A percentile compares a stretch with the other conserved stretches of the same genome.
phyloP scores from a whole-genome alignment of 2,329 filamentous ascomycete genomes.

The Graphium sp. region DNA sequence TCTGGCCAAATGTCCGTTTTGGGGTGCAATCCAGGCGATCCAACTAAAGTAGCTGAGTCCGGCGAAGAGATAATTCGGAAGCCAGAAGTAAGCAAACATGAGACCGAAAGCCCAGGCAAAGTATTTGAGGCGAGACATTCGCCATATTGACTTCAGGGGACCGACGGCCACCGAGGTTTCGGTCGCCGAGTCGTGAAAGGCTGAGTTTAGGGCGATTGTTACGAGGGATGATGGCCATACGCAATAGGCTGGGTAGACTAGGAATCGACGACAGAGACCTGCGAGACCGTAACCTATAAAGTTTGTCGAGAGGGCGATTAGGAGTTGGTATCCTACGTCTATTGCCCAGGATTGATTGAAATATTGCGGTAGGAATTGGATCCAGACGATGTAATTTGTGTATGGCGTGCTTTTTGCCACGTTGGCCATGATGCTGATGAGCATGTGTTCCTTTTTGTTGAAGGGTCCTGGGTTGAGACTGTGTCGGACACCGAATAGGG shows the following conservation, averaged over 20 bases:
- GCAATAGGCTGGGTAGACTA: slow-evolving; percentile 36
- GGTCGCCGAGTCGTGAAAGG: slow-evolving; percentile 27
- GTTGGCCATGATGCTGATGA: slow-evolving; percentile 47
- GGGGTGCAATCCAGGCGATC: slow-evolving; percentile 37
- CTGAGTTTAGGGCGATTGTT: slow-evolving; percentile 34
- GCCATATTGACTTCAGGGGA: slow-evolving; percentile 24
- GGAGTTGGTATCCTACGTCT: slow-evolving; percentile 34
- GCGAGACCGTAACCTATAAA: slow-evolving; percentile 43
- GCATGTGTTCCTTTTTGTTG: slow-evolving; percentile 43
- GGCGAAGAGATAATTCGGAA: slow-evolving; percentile 36
- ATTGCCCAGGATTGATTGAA: slow-evolving; percentile 37
- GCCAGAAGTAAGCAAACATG: slow-evolving; percentile 43
- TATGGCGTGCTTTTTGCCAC: slow-evolving; percentile 34
- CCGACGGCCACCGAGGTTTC: slow-evolving; percentile 19
- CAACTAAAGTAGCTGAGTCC: slow-evolving; percentile 36
- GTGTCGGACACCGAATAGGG: slow-evolving; percentile 22
- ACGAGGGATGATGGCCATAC: slow-evolving; percentile 41
- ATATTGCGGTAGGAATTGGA: slow-evolving; percentile 31
- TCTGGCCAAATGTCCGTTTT: slow-evolving; percentile 21
- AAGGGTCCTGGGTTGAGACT: slow-evolving; percentile 39
- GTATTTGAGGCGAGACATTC: slow-evolving; percentile 31
- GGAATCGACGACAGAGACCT: slow-evolving; percentile 33
- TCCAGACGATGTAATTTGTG: slow-evolving; percentile 38
- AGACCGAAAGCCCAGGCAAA: slow-evolving; percentile 29
- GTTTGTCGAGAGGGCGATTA: slow-evolving; percentile 36